A percentile compares a stretch with the other conserved stretches of the same genome.
phyloP scores from a whole-genome alignment of 352 stramenopile species.

The Globisporangium sylvaticum region DNA sequence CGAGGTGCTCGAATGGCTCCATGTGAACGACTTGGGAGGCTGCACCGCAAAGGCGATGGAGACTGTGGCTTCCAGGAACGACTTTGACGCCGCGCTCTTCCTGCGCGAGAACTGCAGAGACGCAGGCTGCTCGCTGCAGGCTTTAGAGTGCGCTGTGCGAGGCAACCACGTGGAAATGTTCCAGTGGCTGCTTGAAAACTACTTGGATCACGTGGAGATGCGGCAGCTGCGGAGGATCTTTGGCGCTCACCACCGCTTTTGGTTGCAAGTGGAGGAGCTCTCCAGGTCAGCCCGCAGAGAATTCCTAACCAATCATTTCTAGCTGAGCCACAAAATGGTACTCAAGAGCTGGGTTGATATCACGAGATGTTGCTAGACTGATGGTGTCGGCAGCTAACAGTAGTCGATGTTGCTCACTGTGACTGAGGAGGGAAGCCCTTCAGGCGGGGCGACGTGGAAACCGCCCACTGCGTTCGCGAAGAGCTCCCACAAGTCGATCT shows the following conservation, averaged over 20 bases:
- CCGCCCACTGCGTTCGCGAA: too few relatives aligned
- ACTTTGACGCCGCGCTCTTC: background rate
- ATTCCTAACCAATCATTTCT: background rate
- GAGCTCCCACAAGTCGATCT: background rate
- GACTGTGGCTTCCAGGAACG: background rate
- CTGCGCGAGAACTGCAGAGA: background rate
- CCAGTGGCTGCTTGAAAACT: background rate
- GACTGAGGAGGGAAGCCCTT: too few relatives aligned
- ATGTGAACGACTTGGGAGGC: background rate
- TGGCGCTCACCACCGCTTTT: background rate
- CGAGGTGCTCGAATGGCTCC: slow-evolving; percentile 7
- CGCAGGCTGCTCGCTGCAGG: background rate
- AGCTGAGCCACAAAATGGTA: background rate
- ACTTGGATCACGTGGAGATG: background rate
- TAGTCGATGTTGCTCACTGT: too few relatives aligned
- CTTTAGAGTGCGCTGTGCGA: background rate
- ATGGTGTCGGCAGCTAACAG: too few relatives aligned
- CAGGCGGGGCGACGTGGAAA: too few relatives aligned
- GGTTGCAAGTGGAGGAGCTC: background rate
- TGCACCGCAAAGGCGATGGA: background rate
- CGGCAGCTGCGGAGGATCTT: background rate
- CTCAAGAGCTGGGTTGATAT: too few relatives aligned
- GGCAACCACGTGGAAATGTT: background rate
- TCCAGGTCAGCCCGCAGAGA: background rate
- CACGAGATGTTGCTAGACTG: too few relatives aligned